Percentiles rank a stretch among this genome's conserved stretches.
These are phyloP conservation scores for Wickerhamomyces kurtzmanii DNA, from an alignment of 805 yeast genomes.

Conservation along the genomic window DNA sequence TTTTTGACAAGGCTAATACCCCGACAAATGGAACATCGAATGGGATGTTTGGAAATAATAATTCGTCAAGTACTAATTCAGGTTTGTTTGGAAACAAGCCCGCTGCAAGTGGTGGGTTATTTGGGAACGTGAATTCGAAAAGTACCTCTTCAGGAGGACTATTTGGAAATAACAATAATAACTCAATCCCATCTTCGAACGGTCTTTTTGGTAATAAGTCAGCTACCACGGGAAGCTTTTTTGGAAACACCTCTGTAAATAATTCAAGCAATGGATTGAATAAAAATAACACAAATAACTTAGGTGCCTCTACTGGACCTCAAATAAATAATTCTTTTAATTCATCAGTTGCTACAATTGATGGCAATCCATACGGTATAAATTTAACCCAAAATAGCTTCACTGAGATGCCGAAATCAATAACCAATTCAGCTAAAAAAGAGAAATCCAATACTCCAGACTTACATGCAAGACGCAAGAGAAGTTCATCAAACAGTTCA, in stretches of 20 bases:
- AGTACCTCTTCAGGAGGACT: slow-evolving; percentile 2
- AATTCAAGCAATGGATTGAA: slow-evolving; percentile 3
- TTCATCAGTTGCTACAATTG: slow-evolving; percentile 2
- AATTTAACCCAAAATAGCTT: slow-evolving; percentile 20
- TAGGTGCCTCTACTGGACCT: too few species aligned
- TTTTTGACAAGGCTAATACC: slow-evolving; percentile 11
- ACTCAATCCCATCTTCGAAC: slow-evolving; percentile 14
- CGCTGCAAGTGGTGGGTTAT: slow-evolving; percentile 8
- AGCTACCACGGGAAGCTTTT: slow-evolving; percentile 3
- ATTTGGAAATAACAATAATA: slow-evolving; percentile 1
- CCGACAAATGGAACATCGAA: slow-evolving; percentile 2
- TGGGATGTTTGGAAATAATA: slow-evolving; percentile 6
- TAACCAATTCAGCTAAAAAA: slow-evolving; percentile 20
- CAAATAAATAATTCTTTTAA: too few species aligned
- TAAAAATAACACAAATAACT: slow-evolving; percentile 2
- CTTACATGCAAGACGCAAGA: slow-evolving; percentile 10
- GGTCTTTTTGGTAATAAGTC: slow-evolving; percentile 4
- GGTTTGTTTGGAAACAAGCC: slow-evolving; percentile 6
- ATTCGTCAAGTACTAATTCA: not conserved
- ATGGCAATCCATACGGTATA: slow-evolving; percentile 19
- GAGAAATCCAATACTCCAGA: slow-evolving; percentile 6
- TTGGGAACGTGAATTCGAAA: slow-evolving; percentile 10
- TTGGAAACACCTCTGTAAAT: slow-evolving; percentile 7
- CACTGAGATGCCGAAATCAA: slow-evolving; percentile 26
- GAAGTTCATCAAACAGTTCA: slow-evolving; percentile 14